Percentiles rank a stretch among this genome's conserved stretches.
Evolutionary conservation across 495 filamentous ascomycete genomes (phyloP).

Genomic region (Alectoria sarmentosa): DNA sequence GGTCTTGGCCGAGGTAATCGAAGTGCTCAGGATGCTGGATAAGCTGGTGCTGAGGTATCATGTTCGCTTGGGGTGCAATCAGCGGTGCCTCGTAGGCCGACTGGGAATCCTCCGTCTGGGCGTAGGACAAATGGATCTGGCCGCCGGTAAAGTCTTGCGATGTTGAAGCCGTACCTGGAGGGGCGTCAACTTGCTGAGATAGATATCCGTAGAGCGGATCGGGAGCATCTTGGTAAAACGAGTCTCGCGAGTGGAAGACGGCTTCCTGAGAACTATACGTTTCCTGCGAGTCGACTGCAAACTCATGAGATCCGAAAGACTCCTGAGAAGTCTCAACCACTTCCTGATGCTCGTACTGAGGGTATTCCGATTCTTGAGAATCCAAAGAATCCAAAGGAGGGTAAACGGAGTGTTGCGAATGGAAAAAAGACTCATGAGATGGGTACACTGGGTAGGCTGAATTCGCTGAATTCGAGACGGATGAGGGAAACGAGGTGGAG

Average conservation of each 20-base stretch:
- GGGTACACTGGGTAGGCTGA: constrained; percentile 1
- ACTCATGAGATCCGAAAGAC: neutral
- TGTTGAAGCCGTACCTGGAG: neutral
- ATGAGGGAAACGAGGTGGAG: constrained; percentile 20
- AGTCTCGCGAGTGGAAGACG: constrained; percentile 10
- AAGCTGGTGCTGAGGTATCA: constrained; percentile 15
- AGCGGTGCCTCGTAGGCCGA: constrained; percentile 9
- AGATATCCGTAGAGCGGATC: constrained; percentile 10
- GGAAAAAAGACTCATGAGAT: constrained; percentile 1
- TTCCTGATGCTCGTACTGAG: neutral
- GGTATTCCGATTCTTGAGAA: constrained; percentile 5
- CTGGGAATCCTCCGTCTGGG: neutral
- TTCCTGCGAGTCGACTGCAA: constrained; percentile 10
- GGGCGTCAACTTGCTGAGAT: neutral
- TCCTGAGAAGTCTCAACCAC: neutral
- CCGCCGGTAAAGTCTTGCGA: constrained; percentile 19
- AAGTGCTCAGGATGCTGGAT: constrained; percentile 16
- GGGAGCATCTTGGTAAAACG: neutral
- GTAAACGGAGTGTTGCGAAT: constrained; percentile 2
- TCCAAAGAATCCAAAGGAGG: constrained; percentile 8
- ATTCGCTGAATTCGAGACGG: constrained; percentile 13
- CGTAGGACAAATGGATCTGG: constrained; percentile 15
- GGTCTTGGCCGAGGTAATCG: neutral
- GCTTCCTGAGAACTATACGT: constrained; percentile 7
- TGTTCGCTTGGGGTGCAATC: constrained; percentile 14